Conservation (phyloP, 225 moss, liverwort and hornwort genomes). For the Pseudisothecium myosuroides region DNA sequence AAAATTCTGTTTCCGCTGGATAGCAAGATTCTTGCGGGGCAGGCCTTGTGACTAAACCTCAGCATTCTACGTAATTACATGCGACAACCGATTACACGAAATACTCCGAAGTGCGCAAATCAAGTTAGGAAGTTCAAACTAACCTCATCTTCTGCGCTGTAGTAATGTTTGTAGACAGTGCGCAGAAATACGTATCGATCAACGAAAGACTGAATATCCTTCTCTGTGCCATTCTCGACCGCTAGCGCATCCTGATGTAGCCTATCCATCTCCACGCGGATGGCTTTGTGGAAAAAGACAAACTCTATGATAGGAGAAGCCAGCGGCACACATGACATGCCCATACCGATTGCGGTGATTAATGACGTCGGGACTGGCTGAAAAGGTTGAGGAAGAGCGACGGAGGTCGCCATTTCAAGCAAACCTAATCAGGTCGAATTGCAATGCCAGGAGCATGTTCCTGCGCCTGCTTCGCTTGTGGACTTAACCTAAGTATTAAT, state of each 20-base stretch:
- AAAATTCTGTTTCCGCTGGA: background rate
- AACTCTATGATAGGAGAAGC: conserved; percentile 84
- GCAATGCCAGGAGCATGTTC: conserved; percentile 10
- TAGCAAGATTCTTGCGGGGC: background rate
- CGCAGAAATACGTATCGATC: conserved; percentile 81
- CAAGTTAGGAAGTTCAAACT: background rate
- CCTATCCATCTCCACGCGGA: conserved; percentile 84
- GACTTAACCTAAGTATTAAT: background rate
- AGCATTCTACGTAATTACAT: background rate
- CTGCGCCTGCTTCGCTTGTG: background rate
- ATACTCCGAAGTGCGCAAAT: background rate
- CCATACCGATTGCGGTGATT: conserved; percentile 19
- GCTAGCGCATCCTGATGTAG: conserved; percentile 83
- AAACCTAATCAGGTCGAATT: conserved; percentile 2
- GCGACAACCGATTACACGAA: background rate
- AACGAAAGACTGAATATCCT: conserved; percentile 57
- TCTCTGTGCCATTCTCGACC: conserved; percentile 69
- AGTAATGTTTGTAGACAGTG: conserved; percentile 82
- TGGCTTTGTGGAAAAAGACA: conserved; percentile 88
- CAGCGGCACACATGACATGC: conserved; percentile 40
- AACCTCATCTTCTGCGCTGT: conserved; percentile 94
- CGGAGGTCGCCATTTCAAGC: conserved; percentile 29
- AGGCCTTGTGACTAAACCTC: background rate
- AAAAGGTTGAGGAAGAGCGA: conserved; percentile 28
- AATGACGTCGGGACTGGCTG: conserved; percentile 21